Base-by-base conservation (phyloP, 768 basidiomycete species). In the Psilocybe azurescens region DNA sequence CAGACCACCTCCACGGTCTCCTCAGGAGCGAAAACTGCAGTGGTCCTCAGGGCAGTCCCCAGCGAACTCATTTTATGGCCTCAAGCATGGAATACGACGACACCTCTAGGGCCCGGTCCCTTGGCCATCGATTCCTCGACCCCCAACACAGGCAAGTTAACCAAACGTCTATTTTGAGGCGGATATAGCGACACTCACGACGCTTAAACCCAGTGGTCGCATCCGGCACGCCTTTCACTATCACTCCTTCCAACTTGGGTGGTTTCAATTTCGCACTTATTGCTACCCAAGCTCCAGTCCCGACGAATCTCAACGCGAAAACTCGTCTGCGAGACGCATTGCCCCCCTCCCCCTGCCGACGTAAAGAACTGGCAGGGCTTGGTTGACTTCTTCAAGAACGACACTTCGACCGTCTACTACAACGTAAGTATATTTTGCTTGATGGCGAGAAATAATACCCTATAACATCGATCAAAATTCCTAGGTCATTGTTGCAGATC, bases 11-110 rank as follows among this genome's bases (percentile, higher is more conserved):
- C 51, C 30, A 32, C n/a, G 11, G 51, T 52, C 24, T 9, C 10
- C 14, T 7, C 51, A 6, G 51, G 30, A 10, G 5, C 29, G 3
- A 30, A 52, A 33, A 52, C 51, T 11, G 51, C 51, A 3, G 30
- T 52, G 13, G 51, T 52, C 3, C 51, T 52, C 30, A 28, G 51
- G 3, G 51, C 51, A 10, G 51, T 52, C 14, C 51, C 51, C 28
- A 52, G 51, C 51, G 51, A 52, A 13, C 51, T 52, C 51, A 52
- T 52, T n/a, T 32, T 52, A 9, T 52, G 51, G 51, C 51, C 51
- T 30, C 51, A 52, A 30, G 51, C n/a, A 32, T 52, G 51, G 51
- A 52, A 52, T 13, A 30, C 28, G 14, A n/a, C 30, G 11, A 52
- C n/a, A 10, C 51, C 51, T 5, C 2, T 16, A 16, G 51, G 51